phyloP scores from a whole-genome alignment of 345 rosid genomes.

The Stellera chamaejasme region DNA sequence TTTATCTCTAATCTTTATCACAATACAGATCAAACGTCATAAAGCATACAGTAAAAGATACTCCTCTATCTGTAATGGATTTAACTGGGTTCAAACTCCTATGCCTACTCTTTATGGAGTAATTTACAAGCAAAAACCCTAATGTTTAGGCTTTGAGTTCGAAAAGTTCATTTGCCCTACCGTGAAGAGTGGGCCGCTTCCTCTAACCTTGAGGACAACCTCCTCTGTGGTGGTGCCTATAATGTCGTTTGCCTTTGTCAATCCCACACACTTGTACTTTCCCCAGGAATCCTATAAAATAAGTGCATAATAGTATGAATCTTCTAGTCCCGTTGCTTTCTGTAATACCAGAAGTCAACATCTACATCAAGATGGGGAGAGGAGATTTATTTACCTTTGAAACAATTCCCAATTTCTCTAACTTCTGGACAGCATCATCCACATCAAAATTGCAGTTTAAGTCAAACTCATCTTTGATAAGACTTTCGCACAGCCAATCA shows the following conservation, averaged over 20 bases:
- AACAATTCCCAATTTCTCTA: constrained; percentile 59
- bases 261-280: constrained; percentile 29
- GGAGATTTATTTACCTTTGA: constrained; percentile 29
- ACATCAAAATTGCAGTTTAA: constrained; percentile 67
- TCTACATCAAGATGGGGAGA: neutral
- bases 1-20: too few species aligned
- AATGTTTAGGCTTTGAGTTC: too few species aligned
- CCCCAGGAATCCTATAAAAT: constrained; percentile 36
- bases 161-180: neutral
- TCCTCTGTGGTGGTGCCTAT: constrained; percentile 81
- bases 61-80: too few species aligned
- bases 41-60: too few species aligned
- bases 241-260: constrained; percentile 56
- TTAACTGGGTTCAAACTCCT: too few species aligned
- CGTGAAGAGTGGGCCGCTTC: constrained; percentile 13
- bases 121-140: too few species aligned
- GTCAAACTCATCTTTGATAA: constrained; percentile 44
- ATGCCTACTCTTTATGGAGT: too few species aligned
- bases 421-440: constrained; percentile 63
- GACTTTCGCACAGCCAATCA: constrained; percentile 48
- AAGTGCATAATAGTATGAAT: too few species aligned
- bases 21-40: too few species aligned
- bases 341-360: too few species aligned
- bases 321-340: too few species aligned
- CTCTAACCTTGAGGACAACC: constrained; percentile 52